phyloP scores from a whole-genome alignment of 2,329 filamentous ascomycete genomes.

The Dactylella cylindrospora region DNA sequence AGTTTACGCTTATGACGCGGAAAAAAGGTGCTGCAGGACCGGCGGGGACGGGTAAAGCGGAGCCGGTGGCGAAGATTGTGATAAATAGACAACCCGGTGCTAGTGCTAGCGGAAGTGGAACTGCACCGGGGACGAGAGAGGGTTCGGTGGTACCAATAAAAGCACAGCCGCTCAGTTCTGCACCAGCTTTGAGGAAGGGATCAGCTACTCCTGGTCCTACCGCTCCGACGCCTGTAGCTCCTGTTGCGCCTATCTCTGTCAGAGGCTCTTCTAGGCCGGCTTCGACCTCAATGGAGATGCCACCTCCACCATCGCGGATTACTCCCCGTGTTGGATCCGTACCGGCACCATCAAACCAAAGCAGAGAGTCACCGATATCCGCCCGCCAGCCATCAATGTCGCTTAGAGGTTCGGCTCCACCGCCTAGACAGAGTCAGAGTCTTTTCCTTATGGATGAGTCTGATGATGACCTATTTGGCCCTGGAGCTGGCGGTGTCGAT shows the following conservation, averaged over 20 bases:
- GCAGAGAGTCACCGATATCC: conserved; percentile 11
- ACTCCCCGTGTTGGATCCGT: conserved; percentile 21
- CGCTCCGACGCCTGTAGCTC: background rate
- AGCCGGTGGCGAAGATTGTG: conserved; percentile 32
- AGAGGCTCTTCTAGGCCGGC: background rate
- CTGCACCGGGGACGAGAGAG: conserved; percentile 8
- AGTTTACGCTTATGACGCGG: conserved; percentile 60
- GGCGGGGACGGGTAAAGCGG: conserved; percentile 17
- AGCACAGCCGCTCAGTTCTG: conserved; percentile 4
- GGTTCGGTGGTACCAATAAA: conserved; percentile 17
- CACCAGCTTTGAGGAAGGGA: background rate
- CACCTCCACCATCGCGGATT: conserved; percentile 26
- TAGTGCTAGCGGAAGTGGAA: conserved; percentile 1
- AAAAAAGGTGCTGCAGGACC: conserved; percentile 39
- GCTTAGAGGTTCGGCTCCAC: conserved; percentile 15
- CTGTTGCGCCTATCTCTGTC: background rate
- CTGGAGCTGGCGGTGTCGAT: conserved; percentile 18
- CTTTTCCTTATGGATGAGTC: conserved; percentile 35
- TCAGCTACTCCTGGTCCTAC: conserved; percentile 20
- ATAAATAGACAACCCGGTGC: background rate
- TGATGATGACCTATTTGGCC: conserved; percentile 37
- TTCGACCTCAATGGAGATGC: conserved; percentile 21
- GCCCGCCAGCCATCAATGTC: conserved; percentile 18
- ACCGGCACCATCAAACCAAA: conserved; percentile 10
- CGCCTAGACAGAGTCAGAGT: conserved; percentile 29